Evolutionary conservation across 352 stramenopile species (phyloP), one percentile per base, ranked within the genome.

Genomic region (Albugo candida): DNA sequence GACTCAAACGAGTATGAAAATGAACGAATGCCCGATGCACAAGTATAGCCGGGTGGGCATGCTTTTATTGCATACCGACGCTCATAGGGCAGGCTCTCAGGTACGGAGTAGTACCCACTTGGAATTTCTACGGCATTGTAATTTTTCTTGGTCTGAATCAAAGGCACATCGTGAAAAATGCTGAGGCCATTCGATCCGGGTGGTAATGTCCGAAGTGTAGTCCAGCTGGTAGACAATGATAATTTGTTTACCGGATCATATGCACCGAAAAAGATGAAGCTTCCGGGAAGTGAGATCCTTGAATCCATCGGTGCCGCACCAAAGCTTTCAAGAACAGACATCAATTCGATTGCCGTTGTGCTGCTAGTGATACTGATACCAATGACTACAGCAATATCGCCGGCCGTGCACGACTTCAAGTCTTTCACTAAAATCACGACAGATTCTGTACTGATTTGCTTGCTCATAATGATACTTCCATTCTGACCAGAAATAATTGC

Each of bases 101-200:
- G 69, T 16, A 63, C 36, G 13, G 62, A 61, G 39, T 81, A 81
- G 45, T 64, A 81, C 8, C 65, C 69, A 3, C 47, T 48, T 17
- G 64, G 65, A 11, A 78, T 61, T 34, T 12, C 52, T 2, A 60
- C 50, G 21, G 52, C 34, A 10, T 39, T 49, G 43, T 78, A 81
- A 34, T 52, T 44, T 1, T 54, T 49, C 1, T 36, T 35, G 11
- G 62, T 59, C 21, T 63, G 48, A 5, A 52, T 13, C 2, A 81
- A 55, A 0, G 65, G 63, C 6, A 77, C 36, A 45, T 31, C 24
- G 24, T 31, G 24, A 31, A 31, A 31, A 8, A 31, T 31, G 24
- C 24, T 31, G 24, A 31, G 24, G 8, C 24, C 24, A 8, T 31
- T 53, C 43, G 0, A 59, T 11, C 27, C 56, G 35, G n/a, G 49